Conservation (phyloP, 2,329 filamentous ascomycete species). For the Coniella vitis region DNA sequence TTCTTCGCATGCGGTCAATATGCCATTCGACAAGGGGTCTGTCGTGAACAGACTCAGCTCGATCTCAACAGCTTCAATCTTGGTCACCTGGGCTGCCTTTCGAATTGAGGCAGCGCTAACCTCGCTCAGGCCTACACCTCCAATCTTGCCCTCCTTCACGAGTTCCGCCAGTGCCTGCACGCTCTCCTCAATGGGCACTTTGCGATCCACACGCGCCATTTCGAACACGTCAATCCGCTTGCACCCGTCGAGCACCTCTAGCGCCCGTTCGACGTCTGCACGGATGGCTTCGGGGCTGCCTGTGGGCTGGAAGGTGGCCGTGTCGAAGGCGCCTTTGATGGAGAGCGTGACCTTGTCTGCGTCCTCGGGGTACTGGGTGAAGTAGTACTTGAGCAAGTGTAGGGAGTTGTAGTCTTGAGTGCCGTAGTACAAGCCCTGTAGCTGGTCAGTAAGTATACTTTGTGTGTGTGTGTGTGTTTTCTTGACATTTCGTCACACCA, state of each 20-base stretch:
- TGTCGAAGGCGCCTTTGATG: conserved; percentile 44
- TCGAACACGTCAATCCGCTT: conserved; percentile 47
- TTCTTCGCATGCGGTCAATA: conserved; percentile 47
- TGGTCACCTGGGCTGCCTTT: conserved; percentile 29
- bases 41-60: conserved; percentile 36
- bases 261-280: conserved; percentile 48
- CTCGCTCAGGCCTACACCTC: conserved; percentile 37
- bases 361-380: conserved; percentile 48
- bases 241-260: conserved; percentile 34
- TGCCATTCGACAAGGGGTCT: conserved; percentile 29
- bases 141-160: conserved; percentile 36
- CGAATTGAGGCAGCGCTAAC: conserved; percentile 35
- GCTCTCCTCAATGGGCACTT: conserved; percentile 39
- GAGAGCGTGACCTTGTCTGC: conserved; percentile 46
- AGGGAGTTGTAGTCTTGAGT: conserved; percentile 42
- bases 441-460: background rate
- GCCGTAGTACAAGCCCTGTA: conserved; percentile 39
- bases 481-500: too few relatives aligned
- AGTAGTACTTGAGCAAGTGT: conserved; percentile 47
- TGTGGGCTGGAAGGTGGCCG: conserved; percentile 29
- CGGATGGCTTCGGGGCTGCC: conserved; percentile 41
- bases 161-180: conserved; percentile 28
- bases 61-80: conserved; percentile 39
- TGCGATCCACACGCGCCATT: conserved; percentile 33
- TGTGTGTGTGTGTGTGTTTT: conserved; percentile 19